Base-by-base conservation (phyloP, 371 early-diverging fungal genomes). In the Choanephora cucurbitarum region DNA sequence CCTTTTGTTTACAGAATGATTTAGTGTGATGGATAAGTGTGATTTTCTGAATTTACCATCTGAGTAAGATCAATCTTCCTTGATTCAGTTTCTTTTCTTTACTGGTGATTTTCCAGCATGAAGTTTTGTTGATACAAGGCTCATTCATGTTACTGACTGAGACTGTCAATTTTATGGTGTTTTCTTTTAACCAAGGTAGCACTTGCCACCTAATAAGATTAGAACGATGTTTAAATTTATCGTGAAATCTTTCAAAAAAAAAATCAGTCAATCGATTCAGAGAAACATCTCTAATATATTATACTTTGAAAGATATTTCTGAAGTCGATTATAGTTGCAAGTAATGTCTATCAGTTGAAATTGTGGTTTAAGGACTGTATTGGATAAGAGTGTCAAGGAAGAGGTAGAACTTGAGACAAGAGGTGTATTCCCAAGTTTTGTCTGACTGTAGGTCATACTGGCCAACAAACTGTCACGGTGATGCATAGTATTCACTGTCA, bases 11-110 rank as follows among this genome's bases (percentile, higher is more conserved):
- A n/a, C n/a, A n/a, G n/a, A n/a, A n/a, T n/a, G n/a, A n/a, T n/a
- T n/a, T n/a, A n/a, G n/a, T n/a, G n/a, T n/a, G n/a, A n/a, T n/a
- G n/a, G n/a, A n/a, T n/a, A n/a, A n/a, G n/a, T n/a, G n/a, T n/a
- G n/a, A n/a, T n/a, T n/a, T n/a, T n/a, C n/a, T n/a, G n/a, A 5
- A 39, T 24, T 28, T 48, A 70, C 70, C 70, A 70, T 65, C 54
- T 46, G 2, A 66, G 37, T 11, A 70, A 24, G 7, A 57, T 62
- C 10, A 33, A 47, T 33, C 60, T 52, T 1, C 64, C 68, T 31
- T 55, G 40, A 8, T 55, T 24, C 1, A 68, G 44, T 33, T 60
- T 49, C 19, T 52, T 58, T 15, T 62, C 52, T 24, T 62, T 61
- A 7, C 40, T 21, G 13, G 41, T 48, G 3, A 56, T 18, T 0